Conservation (phyloP, 2,329 filamentous ascomycete species). For the Ampelomyces quisqualis region DNA sequence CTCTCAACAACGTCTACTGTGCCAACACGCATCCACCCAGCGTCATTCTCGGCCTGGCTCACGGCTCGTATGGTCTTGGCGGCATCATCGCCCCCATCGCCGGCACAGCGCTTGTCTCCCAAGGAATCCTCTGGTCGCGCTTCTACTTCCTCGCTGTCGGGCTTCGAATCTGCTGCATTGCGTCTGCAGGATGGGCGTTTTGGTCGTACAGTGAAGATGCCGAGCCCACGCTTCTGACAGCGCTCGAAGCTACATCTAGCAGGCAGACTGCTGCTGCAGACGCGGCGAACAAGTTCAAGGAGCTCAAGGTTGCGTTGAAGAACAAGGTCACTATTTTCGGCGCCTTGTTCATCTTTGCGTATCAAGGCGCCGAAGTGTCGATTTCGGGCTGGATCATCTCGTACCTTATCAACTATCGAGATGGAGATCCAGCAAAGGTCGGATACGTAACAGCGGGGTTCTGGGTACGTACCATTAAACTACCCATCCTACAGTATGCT, state of each 20-base stretch:
- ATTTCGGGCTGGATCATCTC: conserved; percentile 87
- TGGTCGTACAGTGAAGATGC: conserved; percentile 66
- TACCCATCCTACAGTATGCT: no score
- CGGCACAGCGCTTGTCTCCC: conserved; percentile 70
- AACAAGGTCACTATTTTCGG: conserved; percentile 68
- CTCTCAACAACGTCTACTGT: conserved; percentile 59
- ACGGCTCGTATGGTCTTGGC: conserved; percentile 61
- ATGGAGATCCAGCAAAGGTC: conserved; percentile 68
- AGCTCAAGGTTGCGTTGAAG: conserved; percentile 53
- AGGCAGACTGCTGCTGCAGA: conserved; percentile 37
- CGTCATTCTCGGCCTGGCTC: conserved; percentile 60
- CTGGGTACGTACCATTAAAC: conserved; percentile 59
- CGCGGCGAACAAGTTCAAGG: conserved; percentile 51
- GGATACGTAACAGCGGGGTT: conserved; percentile 76
- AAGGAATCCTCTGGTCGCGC: conserved; percentile 63
- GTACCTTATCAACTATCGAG: conserved; percentile 72
- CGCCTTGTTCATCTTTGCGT: conserved; percentile 79
- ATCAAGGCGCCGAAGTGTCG: conserved; percentile 81
- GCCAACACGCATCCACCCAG: conserved; percentile 56
- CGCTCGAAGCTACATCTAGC: conserved; percentile 48
- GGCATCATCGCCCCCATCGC: conserved; percentile 66
- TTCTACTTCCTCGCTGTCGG: conserved; percentile 71
- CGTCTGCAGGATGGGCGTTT: conserved; percentile 67
- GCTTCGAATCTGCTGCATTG: conserved; percentile 59
- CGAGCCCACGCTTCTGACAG: conserved; percentile 46